Percentiles rank a stretch among this genome's conserved stretches.
Conservation (phyloP, 2,329 filamentous ascomycete species). For the Tolypocladium pustulatum region DNA sequence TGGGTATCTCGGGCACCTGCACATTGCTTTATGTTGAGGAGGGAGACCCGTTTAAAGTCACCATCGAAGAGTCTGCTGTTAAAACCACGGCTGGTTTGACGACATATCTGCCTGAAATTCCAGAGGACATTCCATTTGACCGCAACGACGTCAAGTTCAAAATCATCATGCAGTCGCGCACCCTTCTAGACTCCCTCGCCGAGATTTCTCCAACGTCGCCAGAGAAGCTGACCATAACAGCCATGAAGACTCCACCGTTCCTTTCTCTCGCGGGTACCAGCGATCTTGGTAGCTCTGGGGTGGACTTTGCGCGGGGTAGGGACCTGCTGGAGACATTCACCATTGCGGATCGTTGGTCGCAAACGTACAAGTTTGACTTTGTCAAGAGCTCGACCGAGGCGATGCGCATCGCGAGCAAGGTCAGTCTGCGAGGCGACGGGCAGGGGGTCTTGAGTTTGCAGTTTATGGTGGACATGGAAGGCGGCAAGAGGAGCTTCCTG, state of each 20-base stretch:
- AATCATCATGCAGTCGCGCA: slow-evolving; percentile 80
- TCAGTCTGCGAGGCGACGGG: slow-evolving; percentile 77
- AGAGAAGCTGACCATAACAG: slow-evolving; percentile 57
- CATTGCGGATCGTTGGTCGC: slow-evolving; percentile 47
- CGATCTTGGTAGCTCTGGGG: slow-evolving; percentile 49
- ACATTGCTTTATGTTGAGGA: slow-evolving; percentile 65
- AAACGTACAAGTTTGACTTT: slow-evolving; percentile 79
- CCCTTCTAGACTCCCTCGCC: slow-evolving; percentile 60
- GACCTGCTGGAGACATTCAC: slow-evolving; percentile 67
- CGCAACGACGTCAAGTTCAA: slow-evolving; percentile 74
- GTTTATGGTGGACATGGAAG: slow-evolving; percentile 87
- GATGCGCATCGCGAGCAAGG: slow-evolving; percentile 89
- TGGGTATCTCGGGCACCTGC: slow-evolving; percentile 80
- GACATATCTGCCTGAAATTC: slow-evolving; percentile 69
- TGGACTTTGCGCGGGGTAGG: slow-evolving; percentile 55
- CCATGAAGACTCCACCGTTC: slow-evolving; percentile 54
- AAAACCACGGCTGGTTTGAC: slow-evolving; percentile 83
- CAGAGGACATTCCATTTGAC: slow-evolving; percentile 81
- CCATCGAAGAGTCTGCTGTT: slow-evolving; percentile 76
- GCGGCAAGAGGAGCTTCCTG: slow-evolving; percentile 58
- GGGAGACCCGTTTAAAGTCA: slow-evolving; percentile 73
- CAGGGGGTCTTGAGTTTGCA: slow-evolving; percentile 90
- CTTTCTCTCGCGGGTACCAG: slow-evolving; percentile 60
- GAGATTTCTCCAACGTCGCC: slow-evolving; percentile 65
- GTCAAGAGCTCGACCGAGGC: slow-evolving; percentile 78